These are phyloP conservation scores for Cladosporium oxysporum DNA, from an alignment of 2,329 filamentous ascomycete species.

Conservation along the genomic window DNA sequence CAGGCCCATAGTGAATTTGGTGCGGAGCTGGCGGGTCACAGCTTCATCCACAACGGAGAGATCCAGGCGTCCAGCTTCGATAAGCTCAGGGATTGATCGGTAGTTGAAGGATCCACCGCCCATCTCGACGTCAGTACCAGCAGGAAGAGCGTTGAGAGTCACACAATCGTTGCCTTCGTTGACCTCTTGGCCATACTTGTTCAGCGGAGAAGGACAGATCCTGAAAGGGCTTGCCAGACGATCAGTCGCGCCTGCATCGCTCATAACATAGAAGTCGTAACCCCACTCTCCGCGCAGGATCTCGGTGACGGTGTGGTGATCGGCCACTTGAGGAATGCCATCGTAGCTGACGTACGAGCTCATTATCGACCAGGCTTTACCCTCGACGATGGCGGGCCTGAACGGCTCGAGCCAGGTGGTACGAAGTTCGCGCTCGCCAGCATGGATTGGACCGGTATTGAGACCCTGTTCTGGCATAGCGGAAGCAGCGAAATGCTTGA, in stretches of 20 bases:
- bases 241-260: conserved; percentile 71
- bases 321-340: conserved; percentile 66
- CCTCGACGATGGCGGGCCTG: conserved; percentile 71
- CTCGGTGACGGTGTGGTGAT: conserved; percentile 66
- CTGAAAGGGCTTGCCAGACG: conserved; percentile 65
- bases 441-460: conserved; percentile 64
- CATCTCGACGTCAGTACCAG: conserved; percentile 75
- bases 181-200: conserved; percentile 48
- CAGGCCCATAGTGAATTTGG: conserved; percentile 69
- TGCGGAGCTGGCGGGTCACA: conserved; percentile 64
- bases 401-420: conserved; percentile 61
- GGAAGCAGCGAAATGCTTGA: conserved; percentile 75
- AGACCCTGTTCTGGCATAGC: conserved; percentile 70
- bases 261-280: conserved; percentile 59
- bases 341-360: conserved; percentile 73
- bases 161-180: conserved; percentile 62
- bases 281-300: conserved; percentile 73
- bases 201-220: conserved; percentile 55
- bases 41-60: conserved; percentile 64
- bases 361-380: conserved; percentile 69
- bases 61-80: conserved; percentile 62
- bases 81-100: conserved; percentile 64
- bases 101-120: conserved; percentile 73
- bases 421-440: conserved; percentile 56
- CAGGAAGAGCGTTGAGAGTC: conserved; percentile 63